Base-by-base conservation (phyloP, 2,329 filamentous ascomycete genomes). In the Lachnellula cervina region DNA sequence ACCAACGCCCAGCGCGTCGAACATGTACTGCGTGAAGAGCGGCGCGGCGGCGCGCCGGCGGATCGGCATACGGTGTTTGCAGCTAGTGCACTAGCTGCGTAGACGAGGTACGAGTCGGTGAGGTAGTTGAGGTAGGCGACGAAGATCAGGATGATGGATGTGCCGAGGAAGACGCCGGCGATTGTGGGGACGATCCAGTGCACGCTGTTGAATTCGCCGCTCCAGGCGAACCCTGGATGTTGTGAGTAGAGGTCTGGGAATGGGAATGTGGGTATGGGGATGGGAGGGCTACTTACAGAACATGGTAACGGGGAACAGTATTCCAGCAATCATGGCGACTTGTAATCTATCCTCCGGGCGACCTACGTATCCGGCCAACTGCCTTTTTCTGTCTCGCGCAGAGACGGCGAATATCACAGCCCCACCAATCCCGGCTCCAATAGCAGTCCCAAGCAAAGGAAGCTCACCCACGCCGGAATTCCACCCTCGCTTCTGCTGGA, bases 401-500 rank as follows among this genome's bases (percentile, higher is more conserved):
- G 64, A 70, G 44, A 62, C 64, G 13, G 64, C 52, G 59, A 92
- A 86, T 42, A 78, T 76, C 6, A 76, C 54, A 8, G 49, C 34
- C 1, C 68, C 59, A 14, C 73, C 75, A 28, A 76, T 63, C 1
- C 70, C 25, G 5, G 69, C 63, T 1, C 77, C 78, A 14, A 78
- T 58, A 0, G 75, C 75, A 5, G 90, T 80, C 42, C 87, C 87
- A 23, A 89, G 68, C 69, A 90, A 89, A 1, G 87, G 77, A 0
- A 88, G 75, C 19, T 84, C 83, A 38, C 82, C 80, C 34, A 84
- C 74, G 4, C 76, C 75, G 4, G 71, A 66, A 6, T 73, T 74
- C 66, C 77, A 76, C 9, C 70, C 70, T 51, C 80, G 77, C 47
- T 68, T 66, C 49, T 68, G 52, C 17, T 65, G 64, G 25, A 68